Evolutionary conservation across 202 grass and related monocot species (phyloP).

Genomic region (Digitaria exilis): DNA sequence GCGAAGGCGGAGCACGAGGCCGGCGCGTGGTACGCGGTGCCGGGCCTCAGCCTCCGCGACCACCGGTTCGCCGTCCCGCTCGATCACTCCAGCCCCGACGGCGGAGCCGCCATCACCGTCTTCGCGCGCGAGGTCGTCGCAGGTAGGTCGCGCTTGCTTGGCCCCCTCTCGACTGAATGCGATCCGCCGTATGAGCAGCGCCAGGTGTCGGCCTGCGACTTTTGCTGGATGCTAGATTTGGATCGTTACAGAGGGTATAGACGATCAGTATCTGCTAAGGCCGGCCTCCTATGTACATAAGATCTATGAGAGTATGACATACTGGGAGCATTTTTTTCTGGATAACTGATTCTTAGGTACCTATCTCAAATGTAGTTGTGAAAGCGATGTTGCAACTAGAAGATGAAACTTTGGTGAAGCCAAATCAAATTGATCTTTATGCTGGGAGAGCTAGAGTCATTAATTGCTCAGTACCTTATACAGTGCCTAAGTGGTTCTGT

Average conservation of each 20-base stretch:
- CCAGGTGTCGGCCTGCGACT: background rate
- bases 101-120: background rate
- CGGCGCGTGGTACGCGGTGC: slow-evolving; percentile 69
- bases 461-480: background rate
- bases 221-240: background rate
- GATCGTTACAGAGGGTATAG: background rate
- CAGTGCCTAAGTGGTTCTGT: background rate
- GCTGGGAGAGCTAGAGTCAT: background rate
- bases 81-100: slow-evolving; percentile 47
- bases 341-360: too few relatives aligned
- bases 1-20: slow-evolving; percentile 41
- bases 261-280: background rate
- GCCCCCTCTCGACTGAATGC: background rate
- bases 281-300: background rate
- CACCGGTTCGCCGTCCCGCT: slow-evolving; percentile 87
- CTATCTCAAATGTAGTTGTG: too few relatives aligned
- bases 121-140: too few relatives aligned
- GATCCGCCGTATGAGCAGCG: too few relatives aligned
- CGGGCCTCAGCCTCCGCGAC: slow-evolving; percentile 80
- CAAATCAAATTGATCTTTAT: background rate
- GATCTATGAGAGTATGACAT: background rate
- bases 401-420: too few relatives aligned
- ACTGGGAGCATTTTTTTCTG: too few relatives aligned
- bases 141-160: too few relatives aligned
- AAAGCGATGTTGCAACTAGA: too few relatives aligned